Percentiles rank a stretch among this genome's conserved stretches.
Evolutionary conservation across 169 alveolate genomes (phyloP).

Genomic region (Cryptosporidium ubiquitum): DNA sequence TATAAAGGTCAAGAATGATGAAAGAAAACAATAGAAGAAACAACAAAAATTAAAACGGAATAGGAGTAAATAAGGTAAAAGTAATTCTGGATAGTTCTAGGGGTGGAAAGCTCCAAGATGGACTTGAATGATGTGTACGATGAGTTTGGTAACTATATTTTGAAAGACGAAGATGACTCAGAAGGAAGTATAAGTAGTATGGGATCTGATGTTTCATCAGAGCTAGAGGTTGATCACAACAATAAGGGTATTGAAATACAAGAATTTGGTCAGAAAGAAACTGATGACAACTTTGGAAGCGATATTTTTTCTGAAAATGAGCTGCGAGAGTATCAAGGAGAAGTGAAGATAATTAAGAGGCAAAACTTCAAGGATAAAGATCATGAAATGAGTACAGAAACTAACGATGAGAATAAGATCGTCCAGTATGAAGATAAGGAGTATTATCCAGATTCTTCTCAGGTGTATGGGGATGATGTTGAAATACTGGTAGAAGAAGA

Average conservation of each 20-base stretch:
- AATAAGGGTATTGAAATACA: constrained; percentile 77
- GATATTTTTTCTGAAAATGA: constrained; percentile 69
- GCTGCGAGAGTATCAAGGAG: constrained; percentile 35
- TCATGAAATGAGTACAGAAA: constrained; percentile 59
- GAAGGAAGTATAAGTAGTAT: constrained; percentile 75
- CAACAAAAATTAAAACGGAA: neutral
- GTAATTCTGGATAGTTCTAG: neutral
- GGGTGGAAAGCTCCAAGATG: neutral
- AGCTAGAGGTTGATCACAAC: constrained; percentile 25
- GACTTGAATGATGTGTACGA: constrained; percentile 90
- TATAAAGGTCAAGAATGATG: neutral
- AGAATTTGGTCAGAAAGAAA: constrained; percentile 84
- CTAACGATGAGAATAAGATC: constrained; percentile 79
- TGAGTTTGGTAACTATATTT: constrained; percentile 99
- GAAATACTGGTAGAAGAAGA: constrained; percentile 94
- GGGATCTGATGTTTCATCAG: constrained; percentile 46
- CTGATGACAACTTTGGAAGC: constrained; percentile 80
- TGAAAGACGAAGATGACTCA: constrained; percentile 86
- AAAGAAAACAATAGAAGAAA: neutral
- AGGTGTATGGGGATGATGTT: constrained; percentile 93
- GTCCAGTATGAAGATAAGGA: constrained; percentile 92
- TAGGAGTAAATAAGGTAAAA: neutral
- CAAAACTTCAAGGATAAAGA: constrained; percentile 29
- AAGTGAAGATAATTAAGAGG: neutral
- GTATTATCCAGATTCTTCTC: constrained; percentile 93